A percentile compares a stretch with the other conserved stretches of the same genome.
Conservation (phyloP, 805 yeast species). For the Lachancea kluyveri region DNA sequence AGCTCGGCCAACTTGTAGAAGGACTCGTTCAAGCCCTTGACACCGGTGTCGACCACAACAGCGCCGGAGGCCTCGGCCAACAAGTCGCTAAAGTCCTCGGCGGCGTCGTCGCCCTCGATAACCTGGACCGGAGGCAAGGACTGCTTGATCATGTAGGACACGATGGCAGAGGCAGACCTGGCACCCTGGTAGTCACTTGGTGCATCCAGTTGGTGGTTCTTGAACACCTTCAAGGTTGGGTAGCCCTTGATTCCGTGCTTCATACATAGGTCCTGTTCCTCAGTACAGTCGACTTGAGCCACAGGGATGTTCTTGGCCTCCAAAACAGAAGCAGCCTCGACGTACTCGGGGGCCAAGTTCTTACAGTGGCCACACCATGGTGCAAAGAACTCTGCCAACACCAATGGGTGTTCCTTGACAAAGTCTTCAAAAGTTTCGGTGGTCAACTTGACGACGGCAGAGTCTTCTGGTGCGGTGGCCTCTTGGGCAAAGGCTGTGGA, state of each 20-base stretch:
- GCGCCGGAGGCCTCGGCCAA: slow-evolving; percentile 37
- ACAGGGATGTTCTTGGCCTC: slow-evolving; percentile 57
- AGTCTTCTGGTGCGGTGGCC: slow-evolving; percentile 73
- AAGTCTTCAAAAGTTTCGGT: slow-evolving; percentile 59
- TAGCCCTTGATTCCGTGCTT: slow-evolving; percentile 69
- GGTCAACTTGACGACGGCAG: slow-evolving; percentile 80
- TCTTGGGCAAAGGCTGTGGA: slow-evolving; percentile 38
- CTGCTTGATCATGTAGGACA: slow-evolving; percentile 72
- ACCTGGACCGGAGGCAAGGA: slow-evolving; percentile 68
- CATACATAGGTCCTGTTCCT: slow-evolving; percentile 63
- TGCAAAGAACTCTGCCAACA: slow-evolving; percentile 82
- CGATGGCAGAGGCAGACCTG: slow-evolving; percentile 75
- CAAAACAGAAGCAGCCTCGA: slow-evolving; percentile 74
- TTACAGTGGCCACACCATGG: slow-evolving; percentile 99
- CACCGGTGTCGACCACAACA: slow-evolving; percentile 51
- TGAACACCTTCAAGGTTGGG: slow-evolving; percentile 77
- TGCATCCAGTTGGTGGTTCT: slow-evolving; percentile 38
- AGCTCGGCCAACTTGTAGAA: slow-evolving; percentile 55
- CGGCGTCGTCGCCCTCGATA: slow-evolving; percentile 40
- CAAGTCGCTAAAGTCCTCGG: slow-evolving; percentile 37
- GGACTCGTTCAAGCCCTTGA: slow-evolving; percentile 43
- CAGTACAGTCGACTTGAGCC: slow-evolving; percentile 85
- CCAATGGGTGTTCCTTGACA: slow-evolving; percentile 66
- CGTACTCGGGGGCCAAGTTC: slow-evolving; percentile 73
- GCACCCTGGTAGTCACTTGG: slow-evolving; percentile 73